Evolutionary conservation across 345 rosid species (phyloP), one percentile per base, ranked within the genome.

Genomic region (Melastoma malabathricum): DNA sequence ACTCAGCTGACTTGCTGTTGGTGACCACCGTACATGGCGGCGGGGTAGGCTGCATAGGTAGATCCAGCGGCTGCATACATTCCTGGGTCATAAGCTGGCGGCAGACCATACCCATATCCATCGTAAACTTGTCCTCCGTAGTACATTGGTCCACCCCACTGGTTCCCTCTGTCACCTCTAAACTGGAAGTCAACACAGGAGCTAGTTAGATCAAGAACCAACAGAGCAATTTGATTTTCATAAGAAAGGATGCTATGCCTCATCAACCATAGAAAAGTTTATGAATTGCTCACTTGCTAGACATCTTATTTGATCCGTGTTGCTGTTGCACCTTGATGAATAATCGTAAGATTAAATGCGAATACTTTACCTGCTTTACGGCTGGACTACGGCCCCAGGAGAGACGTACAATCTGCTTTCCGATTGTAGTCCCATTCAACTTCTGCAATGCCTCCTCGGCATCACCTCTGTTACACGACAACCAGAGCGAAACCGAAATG

Each of bases 1-100:
- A 0, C 25, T 87, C 77, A 87, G 93, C 83, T 92, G 69, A 92
- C 98, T 74, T 92, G 95, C 56, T 87, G 88, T 63, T 92, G 96
- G 65, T 79, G 82, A 60, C 75, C 79, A 27, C 89, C 89, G 18
- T 84, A 92, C 55, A 84, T 54, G 1, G 41, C 12, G 1, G 41
- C 12, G 12, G 89, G 93, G 60, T 84, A 92, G 3, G 81, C 79
- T 13, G 86, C 89, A 55, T 90, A 87, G 49, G 75, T 62, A 18
- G 81, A 79, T 48, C 69, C 68, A 31, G 83, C 74, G 0, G 41
- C 41, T 34, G 76, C 74, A 27, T 92, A 92, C 83, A 81, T 79
- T 63, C 73, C 68, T 13, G 93, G 88, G 61, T 87, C 89, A 41
- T 78, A 87, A 52, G 89, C 80, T 44, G 79, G 79, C 13, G 82